Evolutionary conservation across 176 grass and related monocot species (phyloP), one percentile per base, ranked within the genome.

Genomic region (Luzula sylvatica): DNA sequence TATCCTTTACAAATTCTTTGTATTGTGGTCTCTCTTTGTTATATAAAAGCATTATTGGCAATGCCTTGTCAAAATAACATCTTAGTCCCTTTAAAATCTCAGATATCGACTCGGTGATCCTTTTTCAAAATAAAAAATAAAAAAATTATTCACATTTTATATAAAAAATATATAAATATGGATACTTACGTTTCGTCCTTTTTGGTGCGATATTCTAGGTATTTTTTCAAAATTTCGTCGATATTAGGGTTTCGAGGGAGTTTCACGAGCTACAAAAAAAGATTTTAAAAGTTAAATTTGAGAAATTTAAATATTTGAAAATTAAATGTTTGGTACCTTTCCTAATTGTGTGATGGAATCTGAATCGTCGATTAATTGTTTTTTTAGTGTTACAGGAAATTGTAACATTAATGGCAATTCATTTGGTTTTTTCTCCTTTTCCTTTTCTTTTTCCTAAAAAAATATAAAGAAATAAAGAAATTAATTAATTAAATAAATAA

Each of bases 1-100:
- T 70, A 47, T 73, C 83, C 45, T 69, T 50, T 45, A 95, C 68
- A 62, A 74, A 72, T 71, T 95, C 84, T 1, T 71, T 47, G 41
- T 86, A 95, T 70, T 95, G 90, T 11, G 71, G 42, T 55, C 71
- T 56, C 46, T 95, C 84, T 74, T 77, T 95, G 71, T 85, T 95
- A 70, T 95, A 95, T 1, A 95, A 72, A 86, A 88, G 90, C 80
- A 95, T 81, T 38, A 78, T 73, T 46, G 83, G 83, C 50, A 95
- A 95, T 70, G 80, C 83, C 62, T 95, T 95, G 65, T 95, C 89
- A 61, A 95, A 95, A 49, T 95, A 95, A 68, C 77, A 89, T 47
- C 90, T 77, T 12, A 96, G 38, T 56, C 90, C 90, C 81, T 85
- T 96, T 19, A 88, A 63, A 46, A 96, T 79, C 77, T 96, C 90